Base-by-base conservation (phyloP, 2,329 filamentous ascomycete species). In the Rutstroemia sp. region DNA sequence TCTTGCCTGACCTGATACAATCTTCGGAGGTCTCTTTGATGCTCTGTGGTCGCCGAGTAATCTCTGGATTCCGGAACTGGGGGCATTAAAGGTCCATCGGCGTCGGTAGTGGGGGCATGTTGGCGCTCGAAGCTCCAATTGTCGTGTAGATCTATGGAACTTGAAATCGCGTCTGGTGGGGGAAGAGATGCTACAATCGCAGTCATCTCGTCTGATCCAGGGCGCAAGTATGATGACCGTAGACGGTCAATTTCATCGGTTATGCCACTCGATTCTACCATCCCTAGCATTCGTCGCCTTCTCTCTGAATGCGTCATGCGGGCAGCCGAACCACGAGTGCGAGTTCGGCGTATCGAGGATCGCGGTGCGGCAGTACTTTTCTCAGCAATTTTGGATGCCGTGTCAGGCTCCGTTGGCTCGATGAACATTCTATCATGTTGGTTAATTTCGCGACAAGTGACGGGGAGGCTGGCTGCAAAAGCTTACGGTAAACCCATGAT, bases 401-500 rank as follows among this genome's bases (percentile, higher is more conserved):
- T 50, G 51, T 66, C 63, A 56, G 67, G 64, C 58, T 65, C 64
- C 38, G 61, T 50, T 42, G 67, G 68, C 34, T 63, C 61, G 57
- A 67, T 61, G 40, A 68, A 70, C 45, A 69, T 61, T 60, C 68
- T 70, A 48, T 51, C 50, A 54, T 55, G 25, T 54, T 8, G 36
- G 54, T 69, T 60, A 66, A 61, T 34, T 23, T 60, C 55, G 56
- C 44, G 57, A 46, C 36, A 36, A 23, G 58, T 49, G 51, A 45
- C 40, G 59, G 51, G 53, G 45, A 55, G 57, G 54, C 56, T 61
- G 61, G 56, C 45, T 58, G 55, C 54, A 61, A 60, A 52, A 36
- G 42, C 66, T 60, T 62, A 70, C 68, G 65, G 68, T 25, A 69
- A 57, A 51, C 68, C 68, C 68, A 70, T 70, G 58, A 60, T 63